Evolutionary conservation across 225 moss, liverwort and hornwort species (phyloP).

Genomic region (Physcomitrellopsis africana): DNA sequence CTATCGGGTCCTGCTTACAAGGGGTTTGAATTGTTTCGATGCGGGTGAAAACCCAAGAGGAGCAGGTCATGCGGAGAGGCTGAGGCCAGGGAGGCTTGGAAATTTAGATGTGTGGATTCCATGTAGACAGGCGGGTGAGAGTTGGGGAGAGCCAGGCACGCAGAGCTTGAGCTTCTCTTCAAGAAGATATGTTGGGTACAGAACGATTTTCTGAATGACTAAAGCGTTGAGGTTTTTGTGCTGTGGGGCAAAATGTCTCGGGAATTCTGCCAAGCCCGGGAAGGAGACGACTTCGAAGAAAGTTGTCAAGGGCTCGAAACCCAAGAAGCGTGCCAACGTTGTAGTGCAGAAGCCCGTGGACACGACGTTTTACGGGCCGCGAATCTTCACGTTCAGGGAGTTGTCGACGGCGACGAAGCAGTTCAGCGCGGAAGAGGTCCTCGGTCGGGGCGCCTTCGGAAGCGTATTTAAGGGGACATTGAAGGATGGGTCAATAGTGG

Average conservation of each 20-base stretch:
- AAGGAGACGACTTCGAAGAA: constrained; percentile 39
- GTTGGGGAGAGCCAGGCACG: constrained; percentile 30
- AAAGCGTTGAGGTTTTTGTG: constrained; percentile 47
- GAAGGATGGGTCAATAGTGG: constrained; percentile 55
- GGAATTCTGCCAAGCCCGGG: constrained; percentile 19
- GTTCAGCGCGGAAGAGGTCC: constrained; percentile 64
- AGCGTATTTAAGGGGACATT: constrained; percentile 81
- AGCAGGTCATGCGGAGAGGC: too few species aligned
- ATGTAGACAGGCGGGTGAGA: constrained; percentile 37
- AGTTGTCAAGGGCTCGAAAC: constrained; percentile 29
- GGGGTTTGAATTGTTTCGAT: too few species aligned
- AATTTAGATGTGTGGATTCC: constrained; percentile 21
- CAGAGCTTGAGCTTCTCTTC: constrained; percentile 11
- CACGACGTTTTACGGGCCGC: constrained; percentile 59
- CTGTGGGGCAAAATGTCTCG: constrained; percentile 61
- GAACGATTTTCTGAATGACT: constrained; percentile 39
- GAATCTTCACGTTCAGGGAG: constrained; percentile 76
- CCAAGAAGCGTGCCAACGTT: constrained; percentile 21
- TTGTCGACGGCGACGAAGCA: constrained; percentile 73
- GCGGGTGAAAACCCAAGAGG: too few species aligned
- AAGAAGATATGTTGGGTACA: too few species aligned
- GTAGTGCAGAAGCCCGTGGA: constrained; percentile 38
- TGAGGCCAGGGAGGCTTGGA: too few species aligned
- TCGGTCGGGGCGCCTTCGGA: constrained; percentile 80
- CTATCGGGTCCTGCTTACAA: too few species aligned